Percentiles rank a stretch among this genome's conserved stretches.
These are phyloP conservation scores for Ploettnerulaceae sp. DNA, from an alignment of 2,329 filamentous ascomycete genomes.

Conservation along the genomic window DNA sequence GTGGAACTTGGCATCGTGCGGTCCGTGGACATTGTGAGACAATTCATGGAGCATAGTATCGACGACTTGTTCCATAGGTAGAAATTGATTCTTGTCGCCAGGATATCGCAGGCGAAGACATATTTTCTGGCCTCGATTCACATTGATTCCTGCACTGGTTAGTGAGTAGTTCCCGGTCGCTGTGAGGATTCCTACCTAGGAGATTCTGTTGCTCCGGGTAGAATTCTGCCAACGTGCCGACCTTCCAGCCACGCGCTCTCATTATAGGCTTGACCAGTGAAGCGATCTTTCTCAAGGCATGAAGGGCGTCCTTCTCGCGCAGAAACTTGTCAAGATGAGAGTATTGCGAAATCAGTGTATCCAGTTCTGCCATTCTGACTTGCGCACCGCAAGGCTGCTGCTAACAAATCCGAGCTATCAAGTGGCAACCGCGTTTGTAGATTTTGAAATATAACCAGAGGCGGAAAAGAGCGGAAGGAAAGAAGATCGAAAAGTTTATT, in stretches of 20 bases:
- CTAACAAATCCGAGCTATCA: neutral
- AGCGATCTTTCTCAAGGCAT: slow-evolving; percentile 71
- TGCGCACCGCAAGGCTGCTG: slow-evolving; percentile 1
- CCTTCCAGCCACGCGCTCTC: slow-evolving; percentile 77
- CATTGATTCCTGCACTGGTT: slow-evolving; percentile 60
- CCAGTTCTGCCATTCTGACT: slow-evolving; percentile 30
- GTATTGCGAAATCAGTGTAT: slow-evolving; percentile 46
- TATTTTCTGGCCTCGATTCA: slow-evolving; percentile 72
- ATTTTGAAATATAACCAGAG: too few species aligned
- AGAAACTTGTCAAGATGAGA: slow-evolving; percentile 47
- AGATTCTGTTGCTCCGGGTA: slow-evolving; percentile 70
- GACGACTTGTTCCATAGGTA: slow-evolving; percentile 72
- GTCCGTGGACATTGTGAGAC: slow-evolving; percentile 78
- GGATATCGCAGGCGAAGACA: slow-evolving; percentile 76
- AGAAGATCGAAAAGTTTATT: neutral
- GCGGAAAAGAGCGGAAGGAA: neutral
- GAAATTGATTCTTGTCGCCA: slow-evolving; percentile 68
- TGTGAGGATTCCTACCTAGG: slow-evolving; percentile 48
- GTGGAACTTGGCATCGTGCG: slow-evolving; percentile 79
- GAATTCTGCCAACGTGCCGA: slow-evolving; percentile 78
- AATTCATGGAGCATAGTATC: slow-evolving; percentile 96
- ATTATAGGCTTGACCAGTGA: slow-evolving; percentile 94
- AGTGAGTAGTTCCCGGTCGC: neutral
- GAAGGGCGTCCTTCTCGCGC: slow-evolving; percentile 46
- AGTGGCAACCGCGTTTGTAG: too few species aligned